Evolutionary conservation across 1,284 basidiomycete species (phyloP), one percentile per base, ranked within the genome.

Genomic region (Coniferiporia weirii): DNA sequence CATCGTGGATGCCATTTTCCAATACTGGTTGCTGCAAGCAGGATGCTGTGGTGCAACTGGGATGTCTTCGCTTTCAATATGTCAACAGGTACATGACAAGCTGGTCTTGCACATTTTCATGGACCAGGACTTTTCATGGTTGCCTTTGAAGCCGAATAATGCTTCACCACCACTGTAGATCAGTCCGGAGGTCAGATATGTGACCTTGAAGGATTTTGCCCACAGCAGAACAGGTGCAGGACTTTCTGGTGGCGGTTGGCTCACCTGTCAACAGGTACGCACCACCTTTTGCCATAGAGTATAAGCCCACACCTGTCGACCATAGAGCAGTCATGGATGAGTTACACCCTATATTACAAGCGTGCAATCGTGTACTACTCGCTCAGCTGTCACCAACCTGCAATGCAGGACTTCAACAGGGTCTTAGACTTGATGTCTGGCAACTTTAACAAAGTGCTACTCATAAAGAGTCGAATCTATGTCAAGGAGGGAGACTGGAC

Each of bases 191-290:
- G 87, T 91, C 66, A 92, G 93, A 0, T 90, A 95, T 68, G 97
- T 98, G 68, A 98, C 97, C 61, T 82, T 98, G 40, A 95, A 98
- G 73, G 93, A 92, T 98, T 71, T 94, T 92, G 34, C 92, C 96
- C 1, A 94, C 99, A 61, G 96, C 97, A 32, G 93, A 96, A 68
- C 95, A 98, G 73, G 97, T 97, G 2, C 96, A 99, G 73, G 97
- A 99, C 72, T 99, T 99, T 68, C 79, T 99, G 45, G 93, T 97
- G 58, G 96, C 97, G 53, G 98, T 99, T 56, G 94, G 95, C 67
- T 97, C 99, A 76, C 97, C 97, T 65, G 95, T 99, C 69, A 98
- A 95, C 79, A 89, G 97, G 93, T 95, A 73, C 74, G 89, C 73
- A 63, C 8, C 43, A 52, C 58, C 47, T 51, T 57, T 50, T 59